Evolutionary conservation across 257 asterid species (phyloP).

Genomic region (Thymus quinquecostatus): DNA sequence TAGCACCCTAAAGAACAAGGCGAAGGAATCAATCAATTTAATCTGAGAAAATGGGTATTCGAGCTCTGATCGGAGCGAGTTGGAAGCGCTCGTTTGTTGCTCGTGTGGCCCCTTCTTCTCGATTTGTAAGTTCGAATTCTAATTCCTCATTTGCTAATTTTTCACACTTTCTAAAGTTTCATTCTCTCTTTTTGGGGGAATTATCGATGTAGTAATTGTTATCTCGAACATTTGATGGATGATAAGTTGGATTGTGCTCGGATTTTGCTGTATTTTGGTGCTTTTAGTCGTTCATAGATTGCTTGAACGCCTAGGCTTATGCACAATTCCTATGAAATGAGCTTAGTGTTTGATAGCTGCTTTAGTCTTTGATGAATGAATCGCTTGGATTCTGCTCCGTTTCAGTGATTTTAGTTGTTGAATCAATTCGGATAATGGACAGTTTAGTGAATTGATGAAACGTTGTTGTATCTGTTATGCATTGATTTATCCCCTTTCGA

Average conservation of each 20-base stretch:
- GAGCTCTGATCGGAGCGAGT: slow-evolving; percentile 53
- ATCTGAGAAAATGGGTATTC: slow-evolving; percentile 44
- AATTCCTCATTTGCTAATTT: background rate
- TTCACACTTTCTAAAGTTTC: too few relatives aligned
- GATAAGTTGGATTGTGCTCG: slow-evolving; percentile 1
- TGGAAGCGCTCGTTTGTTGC: slow-evolving; percentile 43
- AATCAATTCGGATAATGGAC: background rate
- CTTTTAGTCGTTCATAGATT: slow-evolving; percentile 19
- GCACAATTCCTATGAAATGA: background rate
- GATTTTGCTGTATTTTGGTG: background rate
- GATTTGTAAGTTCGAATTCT: slow-evolving; percentile 52
- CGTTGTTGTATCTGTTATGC: slow-evolving; percentile 2
- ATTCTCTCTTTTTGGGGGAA: background rate
- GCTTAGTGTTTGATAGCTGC: background rate
- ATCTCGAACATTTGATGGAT: background rate
- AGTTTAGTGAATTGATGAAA: background rate
- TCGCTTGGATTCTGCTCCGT: slow-evolving; percentile 4
- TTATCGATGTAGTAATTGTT: background rate
- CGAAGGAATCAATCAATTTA: background rate
- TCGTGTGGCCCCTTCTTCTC: slow-evolving; percentile 33
- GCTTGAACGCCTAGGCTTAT: background rate
- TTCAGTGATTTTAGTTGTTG: slow-evolving; percentile 1
- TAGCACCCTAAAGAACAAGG: background rate
- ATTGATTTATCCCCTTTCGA: slow-evolving; percentile 13
- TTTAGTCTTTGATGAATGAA: background rate